Base-by-base conservation (phyloP, 2,329 filamentous ascomycete species). In the Verticillium nonalfalfae region DNA sequence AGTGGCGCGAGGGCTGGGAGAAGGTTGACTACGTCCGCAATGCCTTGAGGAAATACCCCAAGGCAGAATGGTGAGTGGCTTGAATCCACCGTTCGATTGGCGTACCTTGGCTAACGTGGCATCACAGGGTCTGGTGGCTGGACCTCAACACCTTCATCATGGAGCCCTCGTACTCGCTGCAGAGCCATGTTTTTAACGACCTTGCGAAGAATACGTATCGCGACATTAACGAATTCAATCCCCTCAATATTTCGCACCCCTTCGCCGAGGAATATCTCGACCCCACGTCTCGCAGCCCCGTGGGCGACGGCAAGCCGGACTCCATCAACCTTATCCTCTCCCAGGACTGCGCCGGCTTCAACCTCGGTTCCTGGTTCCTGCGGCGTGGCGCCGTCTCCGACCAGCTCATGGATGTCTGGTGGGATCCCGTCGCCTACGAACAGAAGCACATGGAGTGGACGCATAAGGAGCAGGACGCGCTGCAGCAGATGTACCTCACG, bases 381-480 rank as follows among this genome's bases (percentile, higher is more conserved):
- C 87, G 88, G 58, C 87, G 95, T 63, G 91, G 91, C 69, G 81
- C 87, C 33, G 99, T 93, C 91, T 91, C 93, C 0, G 94, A 98
- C 70, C 89, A 92, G 4, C 79, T 99, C 18, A 84, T 99, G 39
- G 95, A 99, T 71, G 84, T 97, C 59, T 99, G 95, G 95, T 99
- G 95, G 95, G 95, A 99, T 70, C 95, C 95, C 0, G 93, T 98
- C 35, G 87, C 90, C 61, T 99, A 99, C 74, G 95, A 99, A 77
- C 95, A 99, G 77, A 96, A 93, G 73, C 95, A 99, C 74, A 97
- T 97, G 93, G 86, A 95, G 65, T 99, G 95, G 95, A 93, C 95
- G 71, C 95, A 99, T 80, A 98, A 98, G 74, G 95, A 99, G 75
- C 95, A 99, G 76, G 93, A 98, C 72, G 92, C 93, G 1, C 79